Conservation (phyloP, 495 filamentous ascomycete genomes). For the Podospora anserina region DNA sequence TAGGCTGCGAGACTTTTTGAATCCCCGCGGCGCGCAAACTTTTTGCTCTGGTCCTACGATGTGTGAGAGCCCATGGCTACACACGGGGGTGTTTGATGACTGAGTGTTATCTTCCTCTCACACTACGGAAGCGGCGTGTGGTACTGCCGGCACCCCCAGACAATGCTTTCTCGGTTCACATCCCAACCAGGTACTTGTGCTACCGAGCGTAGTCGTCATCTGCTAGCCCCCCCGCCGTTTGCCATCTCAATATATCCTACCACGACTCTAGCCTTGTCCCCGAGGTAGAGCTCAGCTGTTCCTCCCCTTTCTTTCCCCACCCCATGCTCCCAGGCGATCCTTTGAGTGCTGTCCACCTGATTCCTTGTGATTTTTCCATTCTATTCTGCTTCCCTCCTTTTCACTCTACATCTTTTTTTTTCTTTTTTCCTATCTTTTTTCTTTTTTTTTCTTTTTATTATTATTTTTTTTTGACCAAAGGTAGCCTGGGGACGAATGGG, state of each 20-base stretch:
- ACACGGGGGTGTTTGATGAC: neutral
- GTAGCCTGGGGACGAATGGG: constrained; percentile 21
- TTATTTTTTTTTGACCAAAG: neutral
- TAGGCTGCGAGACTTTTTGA: constrained; percentile 9
- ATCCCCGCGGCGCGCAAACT: no score
- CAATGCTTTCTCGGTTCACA: no score
- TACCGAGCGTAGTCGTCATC: neutral
- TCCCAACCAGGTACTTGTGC: no score
- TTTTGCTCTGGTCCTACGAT: neutral
- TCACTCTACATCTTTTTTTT: neutral
- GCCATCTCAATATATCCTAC: neutral
- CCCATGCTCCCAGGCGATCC: neutral
- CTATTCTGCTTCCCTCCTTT: neutral
- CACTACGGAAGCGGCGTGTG: no score
- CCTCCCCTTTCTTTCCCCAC: constrained; percentile 3
- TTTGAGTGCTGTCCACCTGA: neutral
- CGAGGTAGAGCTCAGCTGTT: neutral
- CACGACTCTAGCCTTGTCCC: neutral
- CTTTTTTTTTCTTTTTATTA: neutral
- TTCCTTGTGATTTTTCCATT: constrained; percentile 4
- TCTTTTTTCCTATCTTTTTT: neutral
- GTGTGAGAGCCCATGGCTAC: neutral
- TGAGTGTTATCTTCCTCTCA: no score
- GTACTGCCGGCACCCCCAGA: no score
- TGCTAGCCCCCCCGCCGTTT: neutral